phyloP scores from a whole-genome alignment of 768 basidiomycete species.

The Lactarius quietus region DNA sequence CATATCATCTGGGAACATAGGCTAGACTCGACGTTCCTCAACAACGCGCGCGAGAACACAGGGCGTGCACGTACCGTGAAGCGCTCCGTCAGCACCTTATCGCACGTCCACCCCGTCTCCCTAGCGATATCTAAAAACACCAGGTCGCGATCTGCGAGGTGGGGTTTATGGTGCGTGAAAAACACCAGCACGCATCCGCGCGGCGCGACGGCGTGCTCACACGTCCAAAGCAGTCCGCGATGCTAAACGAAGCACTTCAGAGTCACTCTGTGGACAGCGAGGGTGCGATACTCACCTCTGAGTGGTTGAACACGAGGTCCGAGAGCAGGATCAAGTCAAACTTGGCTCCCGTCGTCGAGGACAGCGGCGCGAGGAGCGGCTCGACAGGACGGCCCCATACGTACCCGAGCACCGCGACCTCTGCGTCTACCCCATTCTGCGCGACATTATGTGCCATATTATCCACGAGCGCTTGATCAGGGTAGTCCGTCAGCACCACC shows the following conservation, averaged over 20 bases:
- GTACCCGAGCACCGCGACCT: conserved; percentile 50
- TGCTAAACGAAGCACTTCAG: conserved; percentile 48
- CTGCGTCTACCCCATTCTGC: conserved; percentile 40
- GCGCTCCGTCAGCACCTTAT: conserved; percentile 59
- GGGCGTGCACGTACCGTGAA: conserved; percentile 48
- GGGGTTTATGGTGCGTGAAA: conserved; percentile 86
- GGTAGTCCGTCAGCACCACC: conserved; percentile 92
- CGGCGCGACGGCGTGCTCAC: conserved; percentile 42
- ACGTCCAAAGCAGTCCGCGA: conserved; percentile 72
- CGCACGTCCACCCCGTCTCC: conserved; percentile 64
- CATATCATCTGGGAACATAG: conserved; percentile 87
- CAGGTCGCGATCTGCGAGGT: conserved; percentile 77
- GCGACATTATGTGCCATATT: conserved; percentile 72
- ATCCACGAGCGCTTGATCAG: conserved; percentile 67
- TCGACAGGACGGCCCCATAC: conserved; percentile 69
- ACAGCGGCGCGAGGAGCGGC: conserved; percentile 39
- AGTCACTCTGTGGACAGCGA: too few species aligned
- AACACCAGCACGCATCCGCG: conserved; percentile 63
- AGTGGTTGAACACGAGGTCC: conserved; percentile 93
- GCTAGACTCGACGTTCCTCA: conserved; percentile 37
- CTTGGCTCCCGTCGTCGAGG: conserved; percentile 19
- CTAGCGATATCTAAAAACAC: conserved; percentile 70
- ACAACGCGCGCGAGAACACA: too few species aligned
- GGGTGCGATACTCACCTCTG: conserved; percentile 51
- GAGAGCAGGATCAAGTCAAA: conserved; percentile 88